phyloP scores from a whole-genome alignment of 148 eudicot genomes.

The Fagopyrum tataricum region DNA sequence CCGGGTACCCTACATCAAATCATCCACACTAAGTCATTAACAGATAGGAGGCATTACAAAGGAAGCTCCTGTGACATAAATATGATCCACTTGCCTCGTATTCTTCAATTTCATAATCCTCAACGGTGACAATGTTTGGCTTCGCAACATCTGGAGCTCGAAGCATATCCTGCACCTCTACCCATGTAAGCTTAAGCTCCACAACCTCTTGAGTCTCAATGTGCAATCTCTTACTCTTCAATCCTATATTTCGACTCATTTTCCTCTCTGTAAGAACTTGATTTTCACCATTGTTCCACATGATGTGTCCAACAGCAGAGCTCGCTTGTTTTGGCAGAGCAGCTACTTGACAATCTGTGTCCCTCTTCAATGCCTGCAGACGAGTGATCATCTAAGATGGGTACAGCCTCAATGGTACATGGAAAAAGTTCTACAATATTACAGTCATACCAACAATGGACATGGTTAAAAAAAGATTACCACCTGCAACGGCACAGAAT shows the following conservation, averaged over 20 bases:
- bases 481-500: conserved; percentile 42
- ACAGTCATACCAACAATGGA: conserved; percentile 7
- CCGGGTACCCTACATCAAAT: neutral
- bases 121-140: conserved; percentile 52
- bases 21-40: neutral
- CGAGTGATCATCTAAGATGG: conserved; percentile 28
- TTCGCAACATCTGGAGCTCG: conserved; percentile 48
- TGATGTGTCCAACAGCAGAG: conserved; percentile 33
- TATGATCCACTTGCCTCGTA: conserved; percentile 48
- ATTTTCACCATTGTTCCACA: conserved; percentile 43
- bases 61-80: neutral
- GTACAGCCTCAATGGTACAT: neutral
- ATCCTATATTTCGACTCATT: conserved; percentile 66
- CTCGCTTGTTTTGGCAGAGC: conserved; percentile 41
- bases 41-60: neutral
- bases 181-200: conserved; percentile 61
- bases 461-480: conserved; percentile 1
- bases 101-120: conserved; percentile 71
- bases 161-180: conserved; percentile 64
- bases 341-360: conserved; percentile 41
- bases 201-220: conserved; percentile 60
- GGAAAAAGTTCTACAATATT: neutral
- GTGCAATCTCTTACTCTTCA: conserved; percentile 65
- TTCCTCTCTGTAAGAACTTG: conserved; percentile 50
- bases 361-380: conserved; percentile 58